These are phyloP conservation scores for Stemphylium beticola DNA, from an alignment of 2,329 filamentous ascomycete species.

Conservation along the genomic window DNA sequence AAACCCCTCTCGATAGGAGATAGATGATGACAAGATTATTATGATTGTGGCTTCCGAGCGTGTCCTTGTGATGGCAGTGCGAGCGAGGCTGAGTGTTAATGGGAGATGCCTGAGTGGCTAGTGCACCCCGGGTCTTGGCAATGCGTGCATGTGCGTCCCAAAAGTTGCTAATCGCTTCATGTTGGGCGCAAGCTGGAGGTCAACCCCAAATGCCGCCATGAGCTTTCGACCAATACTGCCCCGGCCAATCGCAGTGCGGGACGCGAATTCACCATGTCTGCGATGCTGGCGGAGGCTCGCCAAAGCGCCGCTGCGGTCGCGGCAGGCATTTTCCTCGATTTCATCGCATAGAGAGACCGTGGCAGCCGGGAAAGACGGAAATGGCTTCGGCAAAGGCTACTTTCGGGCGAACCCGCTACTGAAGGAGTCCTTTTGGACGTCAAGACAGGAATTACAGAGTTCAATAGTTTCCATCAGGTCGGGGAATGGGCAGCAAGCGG, in stretches of 20 bases:
- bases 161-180: conserved; percentile 8
- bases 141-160: conserved; percentile 7
- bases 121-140: conserved; percentile 8
- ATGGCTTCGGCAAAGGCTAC: conserved; percentile 46
- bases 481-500: conserved; percentile 12
- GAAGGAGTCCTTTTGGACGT: conserved; percentile 39
- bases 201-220: conserved; percentile 41
- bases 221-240: conserved; percentile 43
- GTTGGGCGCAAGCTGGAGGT: neutral
- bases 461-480: conserved; percentile 28
- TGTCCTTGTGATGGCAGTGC: too few species aligned
- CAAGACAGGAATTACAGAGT: conserved; percentile 41
- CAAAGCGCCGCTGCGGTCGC: conserved; percentile 25
- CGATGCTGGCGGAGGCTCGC: conserved; percentile 44
- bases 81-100: neutral
- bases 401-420: conserved; percentile 48
- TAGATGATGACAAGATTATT: too few species aligned
- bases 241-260: conserved; percentile 35
- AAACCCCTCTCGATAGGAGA: too few species aligned
- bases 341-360: conserved; percentile 34
- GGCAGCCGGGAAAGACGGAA: conserved; percentile 38
- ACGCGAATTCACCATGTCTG: conserved; percentile 40
- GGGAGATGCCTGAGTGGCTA: conserved; percentile 4
- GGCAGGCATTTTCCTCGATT: conserved; percentile 38
- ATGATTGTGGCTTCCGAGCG: too few species aligned